Conservation (phyloP, 129 eudicot genomes). For the Lactuca sativa region DNA sequence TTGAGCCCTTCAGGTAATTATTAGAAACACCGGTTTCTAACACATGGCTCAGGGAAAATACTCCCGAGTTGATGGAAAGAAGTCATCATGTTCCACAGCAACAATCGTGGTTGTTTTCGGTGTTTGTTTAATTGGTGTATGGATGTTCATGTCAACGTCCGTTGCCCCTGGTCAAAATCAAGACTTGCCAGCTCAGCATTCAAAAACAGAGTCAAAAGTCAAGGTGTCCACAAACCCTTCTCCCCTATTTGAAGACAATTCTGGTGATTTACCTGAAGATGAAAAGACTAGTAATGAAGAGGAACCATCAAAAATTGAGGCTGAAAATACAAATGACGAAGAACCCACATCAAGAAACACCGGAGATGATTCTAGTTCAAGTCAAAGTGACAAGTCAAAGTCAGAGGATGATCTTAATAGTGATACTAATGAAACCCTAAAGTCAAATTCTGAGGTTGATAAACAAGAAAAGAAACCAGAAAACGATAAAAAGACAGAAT, state of each 20-base stretch:
- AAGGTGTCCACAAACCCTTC: constrained; percentile 33
- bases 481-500: constrained; percentile 14
- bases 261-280: constrained; percentile 48
- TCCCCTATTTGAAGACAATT: constrained; percentile 43
- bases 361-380: constrained; percentile 18
- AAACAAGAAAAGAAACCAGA: constrained; percentile 6
- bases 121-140: constrained; percentile 43
- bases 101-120: constrained; percentile 27
- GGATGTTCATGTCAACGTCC: constrained; percentile 48
- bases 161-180: constrained; percentile 31
- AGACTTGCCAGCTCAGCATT: constrained; percentile 23
- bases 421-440: no score
- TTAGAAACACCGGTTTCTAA: constrained; percentile 14
- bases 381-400: constrained; percentile 3
- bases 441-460: not conserved
- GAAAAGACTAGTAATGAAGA: constrained; percentile 9
- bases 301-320: constrained; percentile 12
- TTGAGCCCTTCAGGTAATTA: constrained; percentile 6
- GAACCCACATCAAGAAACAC: constrained; percentile 27
- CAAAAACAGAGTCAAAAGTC: constrained; percentile 14
- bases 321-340: not conserved
- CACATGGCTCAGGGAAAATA: constrained; percentile 42
- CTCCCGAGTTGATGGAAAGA: constrained; percentile 46
- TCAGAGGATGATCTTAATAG: not conserved
- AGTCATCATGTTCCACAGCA: constrained; percentile 39